Conservation (phyloP, 345 rosid species). For the Rhizophora apiculata region DNA sequence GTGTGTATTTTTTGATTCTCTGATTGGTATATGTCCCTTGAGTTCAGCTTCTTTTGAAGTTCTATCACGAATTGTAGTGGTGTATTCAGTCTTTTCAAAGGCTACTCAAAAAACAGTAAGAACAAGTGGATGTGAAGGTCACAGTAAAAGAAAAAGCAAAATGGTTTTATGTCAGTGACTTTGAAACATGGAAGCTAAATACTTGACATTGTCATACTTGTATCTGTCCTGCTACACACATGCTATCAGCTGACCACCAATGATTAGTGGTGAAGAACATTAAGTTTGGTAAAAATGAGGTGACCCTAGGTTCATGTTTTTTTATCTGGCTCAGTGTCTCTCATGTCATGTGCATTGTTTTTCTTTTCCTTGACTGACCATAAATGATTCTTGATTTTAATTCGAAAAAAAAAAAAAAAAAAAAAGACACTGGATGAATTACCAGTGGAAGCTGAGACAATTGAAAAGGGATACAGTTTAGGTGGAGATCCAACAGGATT, state of each 20-base stretch:
- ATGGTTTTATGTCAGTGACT: not conserved
- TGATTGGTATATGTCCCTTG: not conserved
- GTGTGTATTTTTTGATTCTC: constrained; percentile 38
- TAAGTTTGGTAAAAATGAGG: not conserved
- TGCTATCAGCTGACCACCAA: not conserved
- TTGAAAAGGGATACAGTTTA: constrained; percentile 71
- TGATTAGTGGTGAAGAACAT: not conserved
- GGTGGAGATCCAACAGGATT: constrained; percentile 66
- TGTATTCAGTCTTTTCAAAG: not conserved
- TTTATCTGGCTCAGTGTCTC: not conserved
- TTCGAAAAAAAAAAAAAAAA: too few species aligned
- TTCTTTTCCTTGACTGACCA: too few species aligned
- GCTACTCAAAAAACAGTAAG: not conserved
- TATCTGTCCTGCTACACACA: not conserved
- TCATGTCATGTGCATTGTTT: not conserved
- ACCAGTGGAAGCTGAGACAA: constrained; percentile 85
- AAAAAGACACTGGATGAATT: constrained; percentile 85
- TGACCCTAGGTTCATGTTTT: not conserved
- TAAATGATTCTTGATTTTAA: too few species aligned
- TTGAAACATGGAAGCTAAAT: not conserved
- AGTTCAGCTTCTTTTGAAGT: not conserved
- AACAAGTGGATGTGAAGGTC: too few species aligned
- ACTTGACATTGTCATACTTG: not conserved
- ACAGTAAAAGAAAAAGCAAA: too few species aligned
- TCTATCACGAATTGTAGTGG: too few species aligned